phyloP scores from a whole-genome alignment of 495 filamentous ascomycete genomes.

The Daldinia loculata region DNA sequence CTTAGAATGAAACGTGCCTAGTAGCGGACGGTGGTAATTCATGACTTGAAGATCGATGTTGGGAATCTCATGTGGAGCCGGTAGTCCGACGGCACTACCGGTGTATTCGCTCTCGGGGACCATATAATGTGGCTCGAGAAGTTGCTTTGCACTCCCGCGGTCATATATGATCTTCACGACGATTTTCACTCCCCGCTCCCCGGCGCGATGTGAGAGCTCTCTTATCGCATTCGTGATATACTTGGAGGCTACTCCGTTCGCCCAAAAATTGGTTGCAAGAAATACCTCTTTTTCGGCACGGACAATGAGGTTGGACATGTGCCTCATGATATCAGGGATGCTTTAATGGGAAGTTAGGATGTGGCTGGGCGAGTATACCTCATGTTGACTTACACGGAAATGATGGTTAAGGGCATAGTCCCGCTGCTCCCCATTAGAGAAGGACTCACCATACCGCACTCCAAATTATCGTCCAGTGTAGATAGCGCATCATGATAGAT shows the following conservation, averaged over 20 bases:
- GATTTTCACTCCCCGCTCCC: slow-evolving; percentile 63
- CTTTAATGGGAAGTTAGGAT: slow-evolving; percentile 37
- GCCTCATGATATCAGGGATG: slow-evolving; percentile 73
- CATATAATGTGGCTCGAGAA: slow-evolving; percentile 68
- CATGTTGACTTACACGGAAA: slow-evolving; percentile 60
- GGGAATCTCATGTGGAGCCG: slow-evolving; percentile 68
- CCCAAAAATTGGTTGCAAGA: slow-evolving; percentile 80
- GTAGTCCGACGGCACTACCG: slow-evolving; percentile 65
- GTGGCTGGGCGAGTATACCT: background rate
- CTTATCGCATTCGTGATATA: slow-evolving; percentile 72
- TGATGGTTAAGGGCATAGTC: slow-evolving; percentile 71
- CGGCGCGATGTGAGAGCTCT: slow-evolving; percentile 72
- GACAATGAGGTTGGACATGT: slow-evolving; percentile 79
- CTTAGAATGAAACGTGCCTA: slow-evolving; percentile 82
- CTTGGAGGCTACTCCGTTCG: slow-evolving; percentile 69
- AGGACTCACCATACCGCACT: slow-evolving; percentile 70
- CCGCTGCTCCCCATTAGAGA: slow-evolving; percentile 74
- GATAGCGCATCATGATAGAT: slow-evolving; percentile 72
- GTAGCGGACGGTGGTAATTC: slow-evolving; percentile 74
- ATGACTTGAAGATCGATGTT: slow-evolving; percentile 76
- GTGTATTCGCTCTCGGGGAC: slow-evolving; percentile 67
- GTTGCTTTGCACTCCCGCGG: slow-evolving; percentile 69
- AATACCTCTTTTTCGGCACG: slow-evolving; percentile 75
- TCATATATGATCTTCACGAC: slow-evolving; percentile 82
- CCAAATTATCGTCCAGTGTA: slow-evolving; percentile 64